Evolutionary conservation across 139 green algal genomes (phyloP).

Genomic region (Chlorella ohadii): DNA sequence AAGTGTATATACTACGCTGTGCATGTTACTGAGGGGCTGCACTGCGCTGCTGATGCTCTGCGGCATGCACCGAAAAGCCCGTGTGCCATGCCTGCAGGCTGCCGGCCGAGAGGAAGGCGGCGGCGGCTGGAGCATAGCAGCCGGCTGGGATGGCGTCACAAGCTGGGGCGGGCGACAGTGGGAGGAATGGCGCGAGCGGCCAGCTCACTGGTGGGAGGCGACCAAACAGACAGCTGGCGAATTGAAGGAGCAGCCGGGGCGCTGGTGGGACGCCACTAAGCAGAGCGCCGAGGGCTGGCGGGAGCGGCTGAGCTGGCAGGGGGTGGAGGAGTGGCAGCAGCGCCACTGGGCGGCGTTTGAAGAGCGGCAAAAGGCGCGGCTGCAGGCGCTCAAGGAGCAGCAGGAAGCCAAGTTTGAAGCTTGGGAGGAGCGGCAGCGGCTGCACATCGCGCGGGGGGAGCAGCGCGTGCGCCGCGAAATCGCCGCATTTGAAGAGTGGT

Average conservation of each 20-base stretch:
- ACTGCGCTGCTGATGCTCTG: too few species aligned
- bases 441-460: neutral
- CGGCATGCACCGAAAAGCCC: neutral
- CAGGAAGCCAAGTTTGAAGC: neutral
- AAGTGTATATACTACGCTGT: too few species aligned
- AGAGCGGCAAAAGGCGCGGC: neutral
- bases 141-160: neutral
- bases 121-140: neutral
- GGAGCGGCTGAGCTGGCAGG: neutral
- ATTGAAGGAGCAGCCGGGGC: neutral
- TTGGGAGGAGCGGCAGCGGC: constrained; percentile 2
- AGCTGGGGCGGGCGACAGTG: neutral
- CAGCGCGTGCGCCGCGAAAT: constrained; percentile 4
- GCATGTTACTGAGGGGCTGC: too few species aligned
- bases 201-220: neutral
- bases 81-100: neutral
- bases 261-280: neutral
- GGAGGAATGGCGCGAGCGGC: neutral
- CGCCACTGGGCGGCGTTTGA: constrained; percentile 27
- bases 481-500: neutral
- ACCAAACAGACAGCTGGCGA: neutral
- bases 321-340: constrained; percentile 12
- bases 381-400: constrained; percentile 14
- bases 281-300: neutral
- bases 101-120: neutral